Base-by-base conservation (phyloP, 306 rosid species). In the Quercus aquifolioides region DNA sequence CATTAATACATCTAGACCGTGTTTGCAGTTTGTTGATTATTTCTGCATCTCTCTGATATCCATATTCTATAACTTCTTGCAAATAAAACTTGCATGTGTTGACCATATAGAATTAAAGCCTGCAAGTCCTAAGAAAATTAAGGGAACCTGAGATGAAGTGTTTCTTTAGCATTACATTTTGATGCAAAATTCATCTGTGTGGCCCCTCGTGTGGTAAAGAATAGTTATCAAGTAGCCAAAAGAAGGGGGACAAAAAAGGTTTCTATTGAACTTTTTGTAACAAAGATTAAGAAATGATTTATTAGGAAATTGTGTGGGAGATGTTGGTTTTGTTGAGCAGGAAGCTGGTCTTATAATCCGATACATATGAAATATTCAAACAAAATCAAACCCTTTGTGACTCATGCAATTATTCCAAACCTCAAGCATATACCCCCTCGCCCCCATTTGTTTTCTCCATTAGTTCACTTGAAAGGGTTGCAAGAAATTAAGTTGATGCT, bases 221-320 rank as follows among this genome's bases (percentile, higher is more conserved):
- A 85, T 43, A 19, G 89, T 90, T 1, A 94, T 89, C 25, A 80
- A 51, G 56, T 74, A 87, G 26, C 95, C 97, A 67, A 84, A 88
- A 6, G 46, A 84, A 11, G 54, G 17, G 17, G 54, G 4, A 49
- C 54, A 49, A 4, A 59, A 59, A 92, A 85, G 1, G 97, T 91
- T 0, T 94, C 97, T 1, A 88, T 33, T 2, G 97, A 91, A 23
- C 88, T 94, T 19, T 94, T 94, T 1, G 94, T 88, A 52, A 94
- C 94, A 49, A 94, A 74, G 28, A 92, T 83, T 58, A 3, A 20
- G 64, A 20, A n/a, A 58, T 94, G 97, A 63, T 94, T 91, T 41
- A 94, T 86, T 0, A 91, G 87, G 86, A 94, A 94, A 52, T 85
- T 79, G 97, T 92, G 85, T 94, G 89, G 1, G 87, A 83, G 52